Conservation (phyloP, 352 stramenopile genomes). For the Elongisporangium anandrum region DNA sequence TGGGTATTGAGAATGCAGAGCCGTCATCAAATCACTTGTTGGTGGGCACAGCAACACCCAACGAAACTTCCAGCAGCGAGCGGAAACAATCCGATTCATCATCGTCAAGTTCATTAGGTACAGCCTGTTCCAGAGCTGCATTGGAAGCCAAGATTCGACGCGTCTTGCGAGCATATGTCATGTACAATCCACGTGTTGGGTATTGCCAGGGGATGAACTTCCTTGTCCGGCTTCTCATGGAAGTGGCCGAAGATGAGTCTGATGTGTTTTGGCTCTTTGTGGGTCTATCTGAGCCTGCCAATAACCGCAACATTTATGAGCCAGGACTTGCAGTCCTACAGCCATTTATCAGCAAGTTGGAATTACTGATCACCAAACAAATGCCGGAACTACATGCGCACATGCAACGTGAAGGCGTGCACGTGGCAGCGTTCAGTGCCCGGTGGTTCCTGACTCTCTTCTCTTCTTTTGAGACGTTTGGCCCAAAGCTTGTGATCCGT, state of each 20-base stretch:
- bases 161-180: conserved; percentile 71
- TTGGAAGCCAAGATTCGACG: conserved; percentile 70
- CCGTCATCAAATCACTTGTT: background rate
- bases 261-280: conserved; percentile 85
- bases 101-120: background rate
- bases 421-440: conserved; percentile 66
- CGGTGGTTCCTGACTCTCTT: conserved; percentile 87
- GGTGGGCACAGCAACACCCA: too few species aligned
- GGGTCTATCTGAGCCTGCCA: conserved; percentile 66
- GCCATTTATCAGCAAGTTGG: conserved; percentile 60
- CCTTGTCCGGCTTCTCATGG: conserved; percentile 64
- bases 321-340: conserved; percentile 65
- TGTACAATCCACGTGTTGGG: conserved; percentile 76
- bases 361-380: conserved; percentile 54
- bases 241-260: conserved; percentile 60
- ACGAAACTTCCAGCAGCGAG: background rate
- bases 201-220: conserved; percentile 91
- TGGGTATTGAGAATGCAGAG: background rate
- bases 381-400: conserved; percentile 63
- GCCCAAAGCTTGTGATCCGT: conserved; percentile 54
- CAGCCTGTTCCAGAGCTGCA: background rate
- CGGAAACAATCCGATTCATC: background rate
- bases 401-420: conserved; percentile 52
- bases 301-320: conserved; percentile 75
- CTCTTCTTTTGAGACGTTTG: conserved; percentile 75